Evolutionary conservation across 2,329 filamentous ascomycete species (phyloP).

Genomic region (Coniochaeta sp.): DNA sequence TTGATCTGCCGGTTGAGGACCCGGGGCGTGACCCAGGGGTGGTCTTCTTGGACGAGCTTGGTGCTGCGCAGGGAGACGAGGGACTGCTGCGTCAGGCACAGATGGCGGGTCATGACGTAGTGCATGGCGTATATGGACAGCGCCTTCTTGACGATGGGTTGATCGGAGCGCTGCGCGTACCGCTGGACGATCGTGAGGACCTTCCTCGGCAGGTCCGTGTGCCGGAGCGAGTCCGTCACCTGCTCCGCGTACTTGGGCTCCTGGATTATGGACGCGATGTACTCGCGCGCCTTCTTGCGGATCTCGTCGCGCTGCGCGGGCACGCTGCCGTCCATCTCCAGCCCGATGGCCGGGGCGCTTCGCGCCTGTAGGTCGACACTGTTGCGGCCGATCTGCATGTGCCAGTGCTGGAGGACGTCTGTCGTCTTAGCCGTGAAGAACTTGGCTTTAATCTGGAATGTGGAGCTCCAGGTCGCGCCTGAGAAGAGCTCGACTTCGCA

Average conservation of each 20-base stretch:
- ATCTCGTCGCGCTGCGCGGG: slow-evolving; percentile 30
- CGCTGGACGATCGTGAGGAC: slow-evolving; percentile 39
- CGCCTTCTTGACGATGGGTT: slow-evolving; percentile 42
- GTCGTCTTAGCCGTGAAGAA: slow-evolving; percentile 42
- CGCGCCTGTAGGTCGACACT: slow-evolving; percentile 32
- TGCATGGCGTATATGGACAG: slow-evolving; percentile 49
- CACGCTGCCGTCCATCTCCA: slow-evolving; percentile 31
- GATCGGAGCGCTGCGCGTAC: slow-evolving; percentile 34
- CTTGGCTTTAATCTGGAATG: slow-evolving; percentile 39
- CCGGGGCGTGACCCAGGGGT: slow-evolving; percentile 39
- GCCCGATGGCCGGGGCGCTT: slow-evolving; percentile 40
- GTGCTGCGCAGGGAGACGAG: slow-evolving; percentile 31
- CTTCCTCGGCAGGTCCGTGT: slow-evolving; percentile 36
- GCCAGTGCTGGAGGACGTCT: slow-evolving; percentile 45
- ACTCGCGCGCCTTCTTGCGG: slow-evolving; percentile 37
- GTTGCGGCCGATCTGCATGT: slow-evolving; percentile 27
- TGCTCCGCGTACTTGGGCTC: slow-evolving; percentile 42
- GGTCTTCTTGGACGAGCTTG: slow-evolving; percentile 34
- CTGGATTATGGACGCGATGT: slow-evolving; percentile 37
- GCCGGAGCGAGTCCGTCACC: slow-evolving; percentile 37
- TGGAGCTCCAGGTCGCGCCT: slow-evolving; percentile 33
- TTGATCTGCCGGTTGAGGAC: slow-evolving; percentile 51
- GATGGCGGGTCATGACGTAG: slow-evolving; percentile 47
- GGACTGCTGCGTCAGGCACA: slow-evolving; percentile 39
- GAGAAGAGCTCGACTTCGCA: slow-evolving; percentile 41